Evolutionary conservation across 1,284 basidiomycete species (phyloP).

Genomic region (Phlebopus sp.): DNA sequence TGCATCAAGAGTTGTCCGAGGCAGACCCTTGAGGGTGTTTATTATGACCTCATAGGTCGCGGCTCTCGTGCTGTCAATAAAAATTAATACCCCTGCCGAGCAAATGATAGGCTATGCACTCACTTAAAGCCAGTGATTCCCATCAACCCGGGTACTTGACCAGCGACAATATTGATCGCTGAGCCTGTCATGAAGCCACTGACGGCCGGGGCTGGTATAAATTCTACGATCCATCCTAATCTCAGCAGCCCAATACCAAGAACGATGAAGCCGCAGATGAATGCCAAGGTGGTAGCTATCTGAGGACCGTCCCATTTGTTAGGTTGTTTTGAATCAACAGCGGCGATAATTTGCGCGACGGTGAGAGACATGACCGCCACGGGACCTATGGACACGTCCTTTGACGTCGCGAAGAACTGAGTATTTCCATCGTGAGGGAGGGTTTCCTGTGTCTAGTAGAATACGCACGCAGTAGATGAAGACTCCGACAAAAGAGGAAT

Average conservation of each 20-base stretch:
- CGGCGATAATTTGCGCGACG: conserved; percentile 76
- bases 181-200: conserved; percentile 93
- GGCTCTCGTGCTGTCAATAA: conserved; percentile 65
- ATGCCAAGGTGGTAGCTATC: conserved; percentile 85
- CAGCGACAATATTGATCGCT: conserved; percentile 82
- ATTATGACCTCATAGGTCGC: conserved; percentile 89
- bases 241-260: conserved; percentile 90
- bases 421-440: conserved; percentile 11
- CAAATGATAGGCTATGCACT: conserved; percentile 26
- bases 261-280: conserved; percentile 92
- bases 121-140: conserved; percentile 82
- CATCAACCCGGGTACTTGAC: conserved; percentile 85
- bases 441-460: conserved; percentile 21
- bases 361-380: conserved; percentile 98
- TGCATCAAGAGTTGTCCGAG: conserved; percentile 73
- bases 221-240: conserved; percentile 94
- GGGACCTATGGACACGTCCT: conserved; percentile 94
- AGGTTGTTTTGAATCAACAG: conserved; percentile 55
- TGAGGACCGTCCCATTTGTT: conserved; percentile 59
- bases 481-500: conserved; percentile 92
- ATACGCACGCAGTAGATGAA: conserved; percentile 72
- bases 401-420: conserved; percentile 89
- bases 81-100: conserved; percentile 2
- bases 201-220: conserved; percentile 89
- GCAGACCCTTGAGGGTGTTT: conserved; percentile 85